Conservation (phyloP, 1,284 basidiomycete species). For the Ceratobasidium sp. region DNA sequence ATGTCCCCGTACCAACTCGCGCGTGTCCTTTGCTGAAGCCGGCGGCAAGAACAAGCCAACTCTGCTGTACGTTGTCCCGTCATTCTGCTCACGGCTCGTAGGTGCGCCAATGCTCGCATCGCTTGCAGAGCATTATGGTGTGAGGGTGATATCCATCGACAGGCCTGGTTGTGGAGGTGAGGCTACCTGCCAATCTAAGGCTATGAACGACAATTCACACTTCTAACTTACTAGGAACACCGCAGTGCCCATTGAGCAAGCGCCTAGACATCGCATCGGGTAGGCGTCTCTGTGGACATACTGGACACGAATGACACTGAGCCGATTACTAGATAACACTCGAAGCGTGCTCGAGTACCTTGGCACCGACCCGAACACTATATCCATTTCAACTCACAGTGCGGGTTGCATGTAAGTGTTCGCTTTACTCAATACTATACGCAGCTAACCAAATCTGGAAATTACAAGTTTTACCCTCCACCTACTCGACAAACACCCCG, state of each 20-base stretch:
- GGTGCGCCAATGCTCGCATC: constrained; percentile 17
- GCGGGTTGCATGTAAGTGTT: constrained; percentile 23
- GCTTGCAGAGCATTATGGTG: constrained; percentile 37
- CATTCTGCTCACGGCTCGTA: constrained; percentile 34
- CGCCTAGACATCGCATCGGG: constrained; percentile 31
- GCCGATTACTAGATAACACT: constrained; percentile 28
- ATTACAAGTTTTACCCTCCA: constrained; percentile 38
- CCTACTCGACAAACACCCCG: constrained; percentile 29
- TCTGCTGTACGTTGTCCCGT: constrained; percentile 31
- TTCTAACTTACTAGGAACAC: constrained; percentile 11
- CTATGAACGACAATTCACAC: neutral
- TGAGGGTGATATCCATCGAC: constrained; percentile 34
- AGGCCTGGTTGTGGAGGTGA: constrained; percentile 38
- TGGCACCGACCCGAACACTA: constrained; percentile 10
- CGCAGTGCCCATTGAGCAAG: constrained; percentile 11
- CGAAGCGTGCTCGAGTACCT: constrained; percentile 40
- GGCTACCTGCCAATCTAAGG: neutral
- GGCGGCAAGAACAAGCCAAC: constrained; percentile 26
- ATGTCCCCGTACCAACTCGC: constrained; percentile 38
- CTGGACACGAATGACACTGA: too few species aligned
- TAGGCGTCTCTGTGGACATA: too few species aligned
- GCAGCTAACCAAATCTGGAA: constrained; percentile 6
- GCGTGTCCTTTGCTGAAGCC: constrained; percentile 34
- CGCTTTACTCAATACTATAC: neutral
- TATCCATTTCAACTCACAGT: constrained; percentile 31